A percentile compares a stretch with the other conserved stretches of the same genome.
phyloP scores from a whole-genome alignment of 495 filamentous ascomycete genomes.

The Emericellopsis terricola region DNA sequence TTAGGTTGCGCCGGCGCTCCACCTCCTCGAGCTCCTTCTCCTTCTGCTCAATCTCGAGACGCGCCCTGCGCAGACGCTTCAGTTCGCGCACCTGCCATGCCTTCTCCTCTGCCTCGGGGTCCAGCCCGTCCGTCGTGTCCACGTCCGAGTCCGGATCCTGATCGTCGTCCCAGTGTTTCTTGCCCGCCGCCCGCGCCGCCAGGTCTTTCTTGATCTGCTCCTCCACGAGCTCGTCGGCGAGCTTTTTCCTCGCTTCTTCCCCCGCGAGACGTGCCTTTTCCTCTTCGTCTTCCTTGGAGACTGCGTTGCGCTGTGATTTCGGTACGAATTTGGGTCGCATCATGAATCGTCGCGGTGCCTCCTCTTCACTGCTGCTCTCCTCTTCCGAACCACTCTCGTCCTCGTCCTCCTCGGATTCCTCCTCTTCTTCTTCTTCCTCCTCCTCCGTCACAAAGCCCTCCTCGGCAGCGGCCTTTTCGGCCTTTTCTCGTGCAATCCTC shows the following conservation, averaged over 20 bases:
- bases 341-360: constrained; percentile 55
- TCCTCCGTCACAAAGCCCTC: constrained; percentile 62
- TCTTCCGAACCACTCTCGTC: constrained; percentile 35
- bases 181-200: constrained; percentile 54
- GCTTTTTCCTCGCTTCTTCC: constrained; percentile 32
- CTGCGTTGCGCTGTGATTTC: constrained; percentile 44
- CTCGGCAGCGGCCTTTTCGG: constrained; percentile 36
- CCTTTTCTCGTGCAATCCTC: constrained; percentile 21
- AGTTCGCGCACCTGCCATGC: constrained; percentile 92
- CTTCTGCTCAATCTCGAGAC: constrained; percentile 62
- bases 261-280: constrained; percentile 6
- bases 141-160: constrained; percentile 60
- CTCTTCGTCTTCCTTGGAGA: constrained; percentile 4
- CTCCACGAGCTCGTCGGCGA: constrained; percentile 63
- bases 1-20: constrained; percentile 74
- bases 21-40: constrained; percentile 83
- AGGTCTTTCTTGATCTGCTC: constrained; percentile 71
- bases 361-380: constrained; percentile 50
- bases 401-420: constrained; percentile 32
- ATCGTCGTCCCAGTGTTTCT: constrained; percentile 78
- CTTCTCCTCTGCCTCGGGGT: constrained; percentile 76
- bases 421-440: constrained; percentile 21
- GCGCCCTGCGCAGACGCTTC: constrained; percentile 66
- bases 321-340: constrained; percentile 84
- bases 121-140: constrained; percentile 71